Evolutionary conservation across 2,329 filamentous ascomycete species (phyloP).

Genomic region (Blastomyces percursus): DNA sequence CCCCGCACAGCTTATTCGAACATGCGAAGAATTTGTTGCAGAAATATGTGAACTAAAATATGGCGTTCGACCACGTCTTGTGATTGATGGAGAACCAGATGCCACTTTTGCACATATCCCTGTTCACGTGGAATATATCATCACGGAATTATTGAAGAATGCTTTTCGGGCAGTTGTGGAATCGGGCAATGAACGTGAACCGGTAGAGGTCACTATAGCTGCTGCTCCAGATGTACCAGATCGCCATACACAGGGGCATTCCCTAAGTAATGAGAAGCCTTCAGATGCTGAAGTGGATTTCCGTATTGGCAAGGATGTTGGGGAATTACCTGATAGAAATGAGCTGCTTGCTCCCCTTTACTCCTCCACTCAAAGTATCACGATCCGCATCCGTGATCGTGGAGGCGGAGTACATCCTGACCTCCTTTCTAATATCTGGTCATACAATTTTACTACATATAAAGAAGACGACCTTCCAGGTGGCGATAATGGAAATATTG

Average conservation of each 20-base stretch:
- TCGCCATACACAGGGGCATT: constrained; percentile 13
- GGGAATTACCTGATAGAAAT: constrained; percentile 13
- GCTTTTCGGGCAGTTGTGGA: constrained; percentile 91
- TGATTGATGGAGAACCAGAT: constrained; percentile 73
- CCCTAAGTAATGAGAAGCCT: constrained; percentile 18
- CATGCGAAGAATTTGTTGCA: constrained; percentile 79
- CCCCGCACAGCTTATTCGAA: constrained; percentile 68
- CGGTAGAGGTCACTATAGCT: constrained; percentile 86
- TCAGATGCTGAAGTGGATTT: constrained; percentile 24
- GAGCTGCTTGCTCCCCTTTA: constrained; percentile 22
- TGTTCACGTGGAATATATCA: constrained; percentile 93
- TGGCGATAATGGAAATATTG: constrained; percentile 44
- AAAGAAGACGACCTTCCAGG: constrained; percentile 50
- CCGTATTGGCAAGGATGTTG: constrained; percentile 21
- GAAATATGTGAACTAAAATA: constrained; percentile 97
- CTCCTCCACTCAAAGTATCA: constrained; percentile 63
- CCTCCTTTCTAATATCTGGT: constrained; percentile 80
- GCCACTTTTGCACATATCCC: constrained; percentile 91
- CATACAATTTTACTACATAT: constrained; percentile 95
- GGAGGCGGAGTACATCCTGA: constrained; percentile 85
- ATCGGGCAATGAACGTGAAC: constrained; percentile 63
- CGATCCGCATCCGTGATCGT: constrained; percentile 89
- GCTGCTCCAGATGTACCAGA: constrained; percentile 46
- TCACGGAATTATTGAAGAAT: constrained; percentile 94
- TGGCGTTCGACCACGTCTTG: constrained; percentile 67